phyloP scores from a whole-genome alignment of 2,329 filamentous ascomycete species.

The Mariannaea elegans region DNA sequence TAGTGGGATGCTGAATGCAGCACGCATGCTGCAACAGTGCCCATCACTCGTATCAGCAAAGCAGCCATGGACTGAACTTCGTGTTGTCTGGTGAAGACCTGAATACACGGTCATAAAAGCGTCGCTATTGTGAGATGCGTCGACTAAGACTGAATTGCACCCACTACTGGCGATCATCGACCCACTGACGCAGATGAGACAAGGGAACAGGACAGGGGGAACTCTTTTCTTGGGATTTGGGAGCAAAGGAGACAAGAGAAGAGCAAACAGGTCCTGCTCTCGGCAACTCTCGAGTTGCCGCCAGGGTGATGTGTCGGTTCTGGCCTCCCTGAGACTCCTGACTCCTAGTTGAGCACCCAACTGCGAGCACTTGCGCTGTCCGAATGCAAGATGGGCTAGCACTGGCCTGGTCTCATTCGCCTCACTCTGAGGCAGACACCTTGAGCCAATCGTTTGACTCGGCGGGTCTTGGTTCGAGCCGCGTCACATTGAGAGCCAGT shows the following conservation, averaged over 20 bases:
- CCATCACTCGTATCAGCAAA: slow-evolving; percentile 4
- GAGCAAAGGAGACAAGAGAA: background rate
- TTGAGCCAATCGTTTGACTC: slow-evolving; percentile 34
- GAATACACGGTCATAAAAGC: background rate
- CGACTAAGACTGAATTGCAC: slow-evolving; percentile 11
- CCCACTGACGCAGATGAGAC: slow-evolving; percentile 18
- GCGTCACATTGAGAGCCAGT: slow-evolving; percentile 38
- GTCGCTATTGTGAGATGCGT: background rate
- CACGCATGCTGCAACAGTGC: slow-evolving; percentile 5
- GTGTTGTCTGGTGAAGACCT: background rate
- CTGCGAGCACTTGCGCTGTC: slow-evolving; percentile 6
- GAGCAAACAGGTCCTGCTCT: background rate
- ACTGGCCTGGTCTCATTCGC: slow-evolving; percentile 30
- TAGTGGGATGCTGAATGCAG: background rate
- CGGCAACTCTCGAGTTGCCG: background rate
- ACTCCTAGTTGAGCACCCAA: background rate
- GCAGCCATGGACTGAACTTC: background rate
- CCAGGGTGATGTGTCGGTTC: background rate
- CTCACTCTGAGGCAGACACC: slow-evolving; percentile 38
- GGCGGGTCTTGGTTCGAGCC: slow-evolving; percentile 29
- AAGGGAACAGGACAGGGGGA: slow-evolving; percentile 4
- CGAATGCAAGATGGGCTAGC: background rate
- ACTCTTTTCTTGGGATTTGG: background rate
- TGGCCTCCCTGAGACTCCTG: background rate
- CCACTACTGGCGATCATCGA: slow-evolving; percentile 20